These are phyloP conservation scores for Cladosporium phlei DNA, from an alignment of 2,329 filamentous ascomycete species.

Conservation along the genomic window DNA sequence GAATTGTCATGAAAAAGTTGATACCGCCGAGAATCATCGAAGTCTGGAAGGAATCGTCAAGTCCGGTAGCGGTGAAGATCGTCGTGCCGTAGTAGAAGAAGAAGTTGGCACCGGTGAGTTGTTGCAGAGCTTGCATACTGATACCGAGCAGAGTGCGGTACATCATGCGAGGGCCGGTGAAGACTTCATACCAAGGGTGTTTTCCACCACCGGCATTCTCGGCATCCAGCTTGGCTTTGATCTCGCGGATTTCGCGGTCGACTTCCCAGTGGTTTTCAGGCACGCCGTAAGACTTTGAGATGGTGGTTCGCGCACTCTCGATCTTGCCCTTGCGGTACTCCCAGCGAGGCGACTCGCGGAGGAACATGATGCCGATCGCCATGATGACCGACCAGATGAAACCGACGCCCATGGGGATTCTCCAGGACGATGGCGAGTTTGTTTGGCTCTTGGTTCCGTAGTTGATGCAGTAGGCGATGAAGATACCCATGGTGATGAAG, in stretches of 20 bases:
- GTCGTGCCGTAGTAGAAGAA: conserved; percentile 55
- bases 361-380: conserved; percentile 49
- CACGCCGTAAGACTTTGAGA: conserved; percentile 53
- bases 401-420: conserved; percentile 58
- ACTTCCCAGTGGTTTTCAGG: conserved; percentile 52
- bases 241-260: conserved; percentile 50
- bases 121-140: conserved; percentile 60
- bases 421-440: conserved; percentile 50
- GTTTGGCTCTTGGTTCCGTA: conserved; percentile 51
- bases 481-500: conserved; percentile 65
- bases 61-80: conserved; percentile 39
- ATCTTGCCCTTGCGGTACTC: conserved; percentile 53
- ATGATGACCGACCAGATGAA: conserved; percentile 55
- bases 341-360: conserved; percentile 55
- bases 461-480: conserved; percentile 49
- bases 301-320: conserved; percentile 47
- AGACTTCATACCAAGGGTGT: conserved; percentile 61
- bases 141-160: conserved; percentile 62
- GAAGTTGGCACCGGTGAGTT: conserved; percentile 65
- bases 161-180: conserved; percentile 62
- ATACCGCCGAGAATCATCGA: conserved; percentile 46
- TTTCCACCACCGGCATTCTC: conserved; percentile 44
- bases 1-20: conserved; percentile 45
- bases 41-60: conserved; percentile 41
- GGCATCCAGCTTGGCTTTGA: conserved; percentile 52